Percentiles rank a stretch among this genome's conserved stretches.
These are phyloP conservation scores for Viola pubescens DNA, from an alignment of 441 rosid genomes.

Conservation along the genomic window DNA sequence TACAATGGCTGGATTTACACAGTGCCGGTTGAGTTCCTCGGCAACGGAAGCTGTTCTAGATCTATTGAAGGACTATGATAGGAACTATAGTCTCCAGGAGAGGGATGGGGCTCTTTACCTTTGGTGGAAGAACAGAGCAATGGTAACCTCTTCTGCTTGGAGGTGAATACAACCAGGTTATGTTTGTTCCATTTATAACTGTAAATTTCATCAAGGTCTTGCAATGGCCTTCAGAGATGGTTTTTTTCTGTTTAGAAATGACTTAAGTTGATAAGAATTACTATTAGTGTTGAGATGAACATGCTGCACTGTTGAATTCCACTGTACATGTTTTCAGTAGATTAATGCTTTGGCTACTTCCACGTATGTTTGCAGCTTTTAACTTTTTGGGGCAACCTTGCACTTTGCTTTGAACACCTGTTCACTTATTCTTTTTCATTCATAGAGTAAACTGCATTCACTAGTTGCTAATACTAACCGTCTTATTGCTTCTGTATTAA, in stretches of 20 bases:
- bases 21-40: constrained; percentile 25
- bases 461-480: too few species aligned
- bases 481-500: too few species aligned
- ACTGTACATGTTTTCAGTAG: constrained; percentile 6
- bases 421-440: too few species aligned
- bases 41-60: constrained; percentile 24
- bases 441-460: too few species aligned
- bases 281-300: neutral
- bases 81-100: constrained; percentile 36
- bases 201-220: constrained; percentile 22
- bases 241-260: constrained; percentile 11
- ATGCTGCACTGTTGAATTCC: constrained; percentile 4
- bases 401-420: neutral
- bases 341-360: too few species aligned
- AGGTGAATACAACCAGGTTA: constrained; percentile 25
- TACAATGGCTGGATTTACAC: constrained; percentile 50
- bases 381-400: neutral
- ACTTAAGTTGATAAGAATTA: constrained; percentile 1
- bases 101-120: constrained; percentile 47
- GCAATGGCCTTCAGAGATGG: constrained; percentile 3
- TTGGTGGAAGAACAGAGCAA: constrained; percentile 42
- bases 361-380: too few species aligned
- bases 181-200: constrained; percentile 7
- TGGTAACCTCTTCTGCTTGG: constrained; percentile 67
- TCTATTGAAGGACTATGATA: constrained; percentile 32